These are phyloP conservation scores for Capronia epimyces DNA, from an alignment of 2,329 filamentous ascomycete species.

Conservation along the genomic window DNA sequence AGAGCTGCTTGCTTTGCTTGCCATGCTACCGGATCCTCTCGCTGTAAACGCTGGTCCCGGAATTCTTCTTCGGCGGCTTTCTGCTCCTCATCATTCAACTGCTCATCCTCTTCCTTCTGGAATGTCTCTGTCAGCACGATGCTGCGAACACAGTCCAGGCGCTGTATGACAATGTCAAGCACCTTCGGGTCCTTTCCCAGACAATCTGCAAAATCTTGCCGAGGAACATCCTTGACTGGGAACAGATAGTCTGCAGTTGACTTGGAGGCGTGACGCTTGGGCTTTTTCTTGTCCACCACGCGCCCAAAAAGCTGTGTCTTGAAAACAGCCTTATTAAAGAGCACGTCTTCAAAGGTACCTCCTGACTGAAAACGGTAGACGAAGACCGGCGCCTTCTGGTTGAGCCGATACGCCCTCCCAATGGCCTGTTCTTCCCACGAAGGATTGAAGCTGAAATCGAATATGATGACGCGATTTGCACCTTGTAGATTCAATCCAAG, in stretches of 20 bases:
- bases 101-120: constrained; percentile 60
- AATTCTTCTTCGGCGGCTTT: constrained; percentile 49
- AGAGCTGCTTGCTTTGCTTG: too few species aligned
- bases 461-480: constrained; percentile 79
- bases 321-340: constrained; percentile 71
- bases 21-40: constrained; percentile 34
- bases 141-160: constrained; percentile 32
- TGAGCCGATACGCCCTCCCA: constrained; percentile 77
- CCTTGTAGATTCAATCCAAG: constrained; percentile 76
- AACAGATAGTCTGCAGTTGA: constrained; percentile 53
- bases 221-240: constrained; percentile 49
- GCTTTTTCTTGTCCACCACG: constrained; percentile 78
- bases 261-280: constrained; percentile 59
- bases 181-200: constrained; percentile 56
- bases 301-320: constrained; percentile 74
- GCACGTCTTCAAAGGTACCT: constrained; percentile 70
- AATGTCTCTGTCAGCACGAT: constrained; percentile 68
- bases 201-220: constrained; percentile 50
- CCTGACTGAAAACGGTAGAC: constrained; percentile 77
- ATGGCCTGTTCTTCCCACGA: constrained; percentile 79
- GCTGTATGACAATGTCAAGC: constrained; percentile 50
- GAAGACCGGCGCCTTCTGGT: constrained; percentile 72
- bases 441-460: constrained; percentile 79
- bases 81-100: constrained; percentile 57
- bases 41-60: constrained; percentile 38